phyloP scores from a whole-genome alignment of 2,329 filamentous ascomycete species.

The Madurella fahalii region DNA sequence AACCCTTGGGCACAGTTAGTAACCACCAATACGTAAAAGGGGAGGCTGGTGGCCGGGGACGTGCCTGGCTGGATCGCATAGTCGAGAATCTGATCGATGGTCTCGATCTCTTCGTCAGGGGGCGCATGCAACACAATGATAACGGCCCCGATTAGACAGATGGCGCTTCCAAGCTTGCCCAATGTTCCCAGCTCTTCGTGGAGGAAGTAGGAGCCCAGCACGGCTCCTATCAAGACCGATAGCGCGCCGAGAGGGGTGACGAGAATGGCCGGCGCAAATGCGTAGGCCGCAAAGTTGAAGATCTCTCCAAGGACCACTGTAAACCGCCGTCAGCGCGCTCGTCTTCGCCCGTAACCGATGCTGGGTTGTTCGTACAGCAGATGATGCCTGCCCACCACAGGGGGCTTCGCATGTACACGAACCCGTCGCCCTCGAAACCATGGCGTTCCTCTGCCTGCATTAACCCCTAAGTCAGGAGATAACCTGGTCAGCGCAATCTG shows the following conservation, averaged over 20 bases:
- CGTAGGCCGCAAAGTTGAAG: constrained; percentile 97
- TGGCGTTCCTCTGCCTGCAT: constrained; percentile 86
- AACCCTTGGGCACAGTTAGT: constrained; percentile 59
- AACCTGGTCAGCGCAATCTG: constrained; percentile 22
- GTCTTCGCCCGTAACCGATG: neutral
- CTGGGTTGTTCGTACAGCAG: constrained; percentile 60
- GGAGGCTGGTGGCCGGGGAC: constrained; percentile 21
- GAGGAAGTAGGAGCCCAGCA: constrained; percentile 91
- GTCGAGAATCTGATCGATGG: constrained; percentile 84
- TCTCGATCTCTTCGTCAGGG: constrained; percentile 84
- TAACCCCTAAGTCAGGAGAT: constrained; percentile 58
- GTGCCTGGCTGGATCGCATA: constrained; percentile 89
- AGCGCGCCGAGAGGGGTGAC: constrained; percentile 93
- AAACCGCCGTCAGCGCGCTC: constrained; percentile 17
- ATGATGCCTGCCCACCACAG: constrained; percentile 95
- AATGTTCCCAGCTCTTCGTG: constrained; percentile 84
- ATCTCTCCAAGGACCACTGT: constrained; percentile 88
- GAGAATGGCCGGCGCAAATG: constrained; percentile 96
- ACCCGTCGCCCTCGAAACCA: constrained; percentile 96
- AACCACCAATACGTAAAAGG: neutral
- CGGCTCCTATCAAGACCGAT: constrained; percentile 90
- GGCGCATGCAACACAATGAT: constrained; percentile 98
- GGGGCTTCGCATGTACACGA: constrained; percentile 89
- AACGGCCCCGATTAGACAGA: constrained; percentile 91
- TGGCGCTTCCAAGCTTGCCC: constrained; percentile 91